Conservation (phyloP, 2,329 filamentous ascomycete genomes). For the Westerdykella ornata region DNA sequence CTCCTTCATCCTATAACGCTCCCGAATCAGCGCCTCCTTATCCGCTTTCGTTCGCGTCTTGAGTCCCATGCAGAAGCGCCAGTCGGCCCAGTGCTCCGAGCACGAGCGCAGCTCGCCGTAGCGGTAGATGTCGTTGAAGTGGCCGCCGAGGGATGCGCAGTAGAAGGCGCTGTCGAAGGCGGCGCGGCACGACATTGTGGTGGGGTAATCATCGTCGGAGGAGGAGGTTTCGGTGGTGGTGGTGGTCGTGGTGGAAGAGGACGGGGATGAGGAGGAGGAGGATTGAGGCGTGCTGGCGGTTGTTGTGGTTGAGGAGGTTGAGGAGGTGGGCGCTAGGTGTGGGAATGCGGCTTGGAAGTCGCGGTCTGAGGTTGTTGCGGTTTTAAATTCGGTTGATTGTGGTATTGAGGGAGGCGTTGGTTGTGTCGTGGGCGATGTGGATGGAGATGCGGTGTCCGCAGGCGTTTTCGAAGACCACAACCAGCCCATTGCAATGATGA, state of each 20-base stretch:
- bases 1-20: slow-evolving; percentile 62
- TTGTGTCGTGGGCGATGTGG: slow-evolving; percentile 10
- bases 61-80: slow-evolving; percentile 95
- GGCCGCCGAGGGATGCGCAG: slow-evolving; percentile 84
- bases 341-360: slow-evolving; percentile 51
- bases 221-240: slow-evolving; percentile 9
- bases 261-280: slow-evolving; percentile 3
- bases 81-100: slow-evolving; percentile 81
- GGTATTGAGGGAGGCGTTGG: slow-evolving; percentile 14
- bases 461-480: slow-evolving; percentile 18
- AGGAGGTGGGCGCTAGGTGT: slow-evolving; percentile 38
- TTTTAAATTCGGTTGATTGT: slow-evolving; percentile 21
- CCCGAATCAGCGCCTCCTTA: slow-evolving; percentile 55
- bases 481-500: slow-evolving; percentile 40
- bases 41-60: slow-evolving; percentile 55
- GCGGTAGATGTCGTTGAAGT: slow-evolving; percentile 88
- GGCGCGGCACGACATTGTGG: slow-evolving; percentile 77
- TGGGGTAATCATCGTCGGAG: slow-evolving; percentile 51
- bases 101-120: slow-evolving; percentile 72
- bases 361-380: slow-evolving; percentile 45
- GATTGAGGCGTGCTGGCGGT: no score
- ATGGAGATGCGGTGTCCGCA: slow-evolving; percentile 1
- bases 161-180: slow-evolving; percentile 92
- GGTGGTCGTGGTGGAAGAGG: slow-evolving; percentile 7
- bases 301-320: slow-evolving; percentile 10